Evolutionary conservation across 2,329 filamentous ascomycete species (phyloP).

Genomic region (Phialemoniopsis sp.): DNA sequence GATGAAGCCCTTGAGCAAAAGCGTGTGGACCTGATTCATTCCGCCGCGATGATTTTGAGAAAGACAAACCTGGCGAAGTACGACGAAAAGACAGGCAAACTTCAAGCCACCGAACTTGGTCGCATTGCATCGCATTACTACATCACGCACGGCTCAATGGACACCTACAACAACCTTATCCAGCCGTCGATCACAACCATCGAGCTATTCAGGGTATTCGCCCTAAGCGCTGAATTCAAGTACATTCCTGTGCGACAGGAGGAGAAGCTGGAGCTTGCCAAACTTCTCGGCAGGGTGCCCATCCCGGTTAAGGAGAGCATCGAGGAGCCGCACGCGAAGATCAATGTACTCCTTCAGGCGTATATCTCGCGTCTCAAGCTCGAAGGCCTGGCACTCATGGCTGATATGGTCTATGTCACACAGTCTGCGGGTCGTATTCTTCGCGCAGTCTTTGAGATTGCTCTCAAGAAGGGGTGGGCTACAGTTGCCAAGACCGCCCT

Average conservation of each 20-base stretch:
- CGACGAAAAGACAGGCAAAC: constrained; percentile 83
- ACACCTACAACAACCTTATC: constrained; percentile 93
- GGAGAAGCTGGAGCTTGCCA: constrained; percentile 93
- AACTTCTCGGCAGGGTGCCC: constrained; percentile 83
- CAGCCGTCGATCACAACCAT: constrained; percentile 91
- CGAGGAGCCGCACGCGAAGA: constrained; percentile 94
- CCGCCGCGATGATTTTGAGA: constrained; percentile 81
- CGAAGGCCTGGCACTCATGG: constrained; percentile 93
- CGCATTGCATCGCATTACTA: constrained; percentile 98
- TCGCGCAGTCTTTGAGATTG: constrained; percentile 93
- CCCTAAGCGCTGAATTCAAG: constrained; percentile 96
- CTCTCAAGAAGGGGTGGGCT: constrained; percentile 95
- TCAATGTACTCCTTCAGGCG: constrained; percentile 94
- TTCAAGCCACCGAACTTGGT: constrained; percentile 90
- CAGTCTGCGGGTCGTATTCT: constrained; percentile 96
- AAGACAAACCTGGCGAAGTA: constrained; percentile 90
- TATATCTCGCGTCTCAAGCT: constrained; percentile 94
- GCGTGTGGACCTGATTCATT: constrained; percentile 94
- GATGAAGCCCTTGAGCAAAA: constrained; percentile 92
- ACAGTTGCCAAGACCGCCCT: constrained; percentile 88
- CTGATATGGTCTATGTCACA: constrained; percentile 97
- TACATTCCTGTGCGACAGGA: constrained; percentile 97
- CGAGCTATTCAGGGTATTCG: constrained; percentile 94
- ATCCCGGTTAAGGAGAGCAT: constrained; percentile 97
- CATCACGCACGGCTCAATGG: constrained; percentile 93